phyloP scores from a whole-genome alignment of 257 asterid genomes.

The Nemophila menziesii region DNA sequence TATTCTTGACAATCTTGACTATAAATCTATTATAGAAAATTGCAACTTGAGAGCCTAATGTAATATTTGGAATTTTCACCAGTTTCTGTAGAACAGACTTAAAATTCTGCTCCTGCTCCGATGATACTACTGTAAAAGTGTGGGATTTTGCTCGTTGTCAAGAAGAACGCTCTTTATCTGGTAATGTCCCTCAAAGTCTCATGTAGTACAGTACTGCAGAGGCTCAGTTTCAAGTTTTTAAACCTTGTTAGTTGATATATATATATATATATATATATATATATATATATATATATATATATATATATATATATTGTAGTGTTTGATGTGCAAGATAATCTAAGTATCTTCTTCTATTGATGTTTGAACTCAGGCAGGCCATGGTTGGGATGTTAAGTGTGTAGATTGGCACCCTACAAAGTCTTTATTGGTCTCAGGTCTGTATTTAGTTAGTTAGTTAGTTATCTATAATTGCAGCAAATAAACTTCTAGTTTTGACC shows the following conservation, averaged over 20 bases:
- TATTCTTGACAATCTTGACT: background rate
- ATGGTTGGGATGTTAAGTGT: constrained; percentile 99
- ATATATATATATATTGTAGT: too few relatives aligned
- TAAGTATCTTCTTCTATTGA: constrained; percentile 33
- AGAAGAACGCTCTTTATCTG: constrained; percentile 88
- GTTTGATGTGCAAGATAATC: constrained; percentile 30
- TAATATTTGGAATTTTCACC: constrained; percentile 12
- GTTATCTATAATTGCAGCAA: background rate
- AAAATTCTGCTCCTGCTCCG: constrained; percentile 99
- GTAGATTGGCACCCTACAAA: constrained; percentile 99
- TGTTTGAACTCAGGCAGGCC: constrained; percentile 99
- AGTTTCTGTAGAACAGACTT: constrained; percentile 97
- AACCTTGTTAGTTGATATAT: background rate
- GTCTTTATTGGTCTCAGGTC: constrained; percentile 91
- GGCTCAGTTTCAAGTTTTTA: background rate
- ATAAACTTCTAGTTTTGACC: background rate
- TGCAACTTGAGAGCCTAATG: background rate
- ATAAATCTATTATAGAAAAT: background rate
- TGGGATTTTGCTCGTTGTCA: constrained; percentile 99
- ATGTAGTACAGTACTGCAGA: constrained; percentile 2
- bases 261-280: background rate
- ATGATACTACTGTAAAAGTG: constrained; percentile 92
- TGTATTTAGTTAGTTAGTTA: too few relatives aligned
- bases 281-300: background rate
- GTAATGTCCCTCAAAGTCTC: constrained; percentile 59